A percentile compares a stretch with the other conserved stretches of the same genome.
phyloP scores from a whole-genome alignment of 2,329 filamentous ascomycete genomes.

The Cryoendolithus antarcticus region DNA sequence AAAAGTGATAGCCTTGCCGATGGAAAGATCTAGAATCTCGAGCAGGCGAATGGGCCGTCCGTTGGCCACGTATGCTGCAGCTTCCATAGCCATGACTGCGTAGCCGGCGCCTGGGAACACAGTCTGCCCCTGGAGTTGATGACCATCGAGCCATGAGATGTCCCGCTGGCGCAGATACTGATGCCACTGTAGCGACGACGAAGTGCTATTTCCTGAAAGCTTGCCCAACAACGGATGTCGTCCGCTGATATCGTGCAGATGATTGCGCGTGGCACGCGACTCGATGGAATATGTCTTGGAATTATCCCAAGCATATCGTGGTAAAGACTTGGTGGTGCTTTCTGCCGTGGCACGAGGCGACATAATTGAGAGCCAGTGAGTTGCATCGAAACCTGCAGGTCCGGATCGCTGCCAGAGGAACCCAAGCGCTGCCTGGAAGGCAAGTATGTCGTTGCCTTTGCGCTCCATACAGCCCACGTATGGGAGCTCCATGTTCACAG shows the following conservation, averaged over 20 bases:
- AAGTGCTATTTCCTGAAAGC: neutral
- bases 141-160: conserved; percentile 5
- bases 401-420: conserved; percentile 2
- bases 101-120: conserved; percentile 7
- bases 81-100: conserved; percentile 6
- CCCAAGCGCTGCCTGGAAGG: conserved; percentile 5
- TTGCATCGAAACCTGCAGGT: neutral
- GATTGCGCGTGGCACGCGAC: neutral
- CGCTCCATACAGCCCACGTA: conserved; percentile 9
- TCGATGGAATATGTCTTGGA: neutral
- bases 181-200: neutral
- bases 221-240: conserved; percentile 3
- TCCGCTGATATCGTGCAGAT: neutral
- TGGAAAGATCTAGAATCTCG: conserved; percentile 9
- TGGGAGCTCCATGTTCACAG: neutral
- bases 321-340: conserved; percentile 2
- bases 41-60: conserved; percentile 3
- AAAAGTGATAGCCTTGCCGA: conserved; percentile 9
- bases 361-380: neutral
- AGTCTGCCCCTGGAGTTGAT: conserved; percentile 5
- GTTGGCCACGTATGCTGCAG: neutral
- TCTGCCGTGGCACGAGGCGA: neutral
- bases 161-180: conserved; percentile 2
- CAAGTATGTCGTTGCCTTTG: conserved; percentile 9
- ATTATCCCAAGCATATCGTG: conserved; percentile 9